Base-by-base conservation (phyloP, 345 rosid genomes). In the Gossypioides kirkii region DNA sequence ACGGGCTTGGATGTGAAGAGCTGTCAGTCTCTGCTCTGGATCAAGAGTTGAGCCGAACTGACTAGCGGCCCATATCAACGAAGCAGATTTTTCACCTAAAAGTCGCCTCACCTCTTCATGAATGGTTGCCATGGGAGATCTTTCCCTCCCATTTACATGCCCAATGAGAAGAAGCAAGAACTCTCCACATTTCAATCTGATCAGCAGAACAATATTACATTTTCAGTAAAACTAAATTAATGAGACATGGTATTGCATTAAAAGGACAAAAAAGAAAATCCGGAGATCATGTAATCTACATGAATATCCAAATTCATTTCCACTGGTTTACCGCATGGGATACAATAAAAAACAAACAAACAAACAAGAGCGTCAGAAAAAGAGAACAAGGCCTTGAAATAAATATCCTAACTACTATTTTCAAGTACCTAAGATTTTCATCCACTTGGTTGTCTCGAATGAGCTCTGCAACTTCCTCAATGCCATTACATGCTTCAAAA, bases 1-100 rank as follows among this genome's bases (percentile, higher is more conserved):
- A 74, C 96, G 90, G 74, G 98, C 98, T 73, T 95, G 99, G 74
- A 91, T 90, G 62, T 91, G 96, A 62, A 95, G 81, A 20, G 94
- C 94, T 32, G 86, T 86, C 61, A 95, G 80, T 81, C 97, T 85
- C 85, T 95, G 96, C 38, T 87, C 93, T 4, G 97, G 96, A 78
- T 89, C 91, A 47, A 92, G 84, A 61, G 96, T 90, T 56, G 98
- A 90, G 55, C 92, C 97, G 43, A 90, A 89, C 67, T 92, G 98
- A 82, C 97, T 92, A 23, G 99, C 98, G 4, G 99, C 98, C 99
- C 98, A 95, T 84, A 95, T 87, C 80, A 92, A 80, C 62, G 99
- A 91, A 12, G 99, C 98, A 0, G 94, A 91, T 75, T 88, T 86
- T 86, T 95, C 98, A 80, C 99, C 99, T 10, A 95, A 83, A 78